Evolutionary conservation across 352 stramenopile genomes (phyloP).

Genomic region (Phytophthora colocasiae): DNA sequence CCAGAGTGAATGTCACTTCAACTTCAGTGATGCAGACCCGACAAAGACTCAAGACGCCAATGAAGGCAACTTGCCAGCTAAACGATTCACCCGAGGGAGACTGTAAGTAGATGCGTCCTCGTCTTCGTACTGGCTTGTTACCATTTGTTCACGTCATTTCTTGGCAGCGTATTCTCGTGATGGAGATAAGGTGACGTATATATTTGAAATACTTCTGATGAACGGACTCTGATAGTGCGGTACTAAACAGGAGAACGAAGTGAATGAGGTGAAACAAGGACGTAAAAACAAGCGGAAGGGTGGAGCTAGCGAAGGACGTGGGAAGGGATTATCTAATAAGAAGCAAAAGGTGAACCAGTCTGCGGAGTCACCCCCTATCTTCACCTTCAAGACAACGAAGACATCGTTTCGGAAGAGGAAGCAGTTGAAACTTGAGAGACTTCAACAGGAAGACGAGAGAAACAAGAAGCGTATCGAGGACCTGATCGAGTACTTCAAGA

Average conservation of each 20-base stretch:
- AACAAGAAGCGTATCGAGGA: slow-evolving; percentile 63
- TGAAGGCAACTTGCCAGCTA: slow-evolving; percentile 42
- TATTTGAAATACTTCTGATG: neutral
- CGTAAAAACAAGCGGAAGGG: slow-evolving; percentile 25
- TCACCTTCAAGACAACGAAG: slow-evolving; percentile 55
- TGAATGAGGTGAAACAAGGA: slow-evolving; percentile 22
- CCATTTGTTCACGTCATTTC: slow-evolving; percentile 1
- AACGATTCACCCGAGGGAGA: slow-evolving; percentile 41
- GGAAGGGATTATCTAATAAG: slow-evolving; percentile 18
- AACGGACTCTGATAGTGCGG: slow-evolving; percentile 1
- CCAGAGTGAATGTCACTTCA: slow-evolving; percentile 50
- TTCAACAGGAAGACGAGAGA: slow-evolving; percentile 43
- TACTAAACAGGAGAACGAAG: slow-evolving; percentile 39
- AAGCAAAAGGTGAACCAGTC: slow-evolving; percentile 16
- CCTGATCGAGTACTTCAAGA: slow-evolving; percentile 68
- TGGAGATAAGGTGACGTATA: slow-evolving; percentile 24
- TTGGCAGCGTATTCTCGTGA: slow-evolving; percentile 29
- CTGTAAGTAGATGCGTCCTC: slow-evolving; percentile 10
- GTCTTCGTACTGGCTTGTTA: neutral
- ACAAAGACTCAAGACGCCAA: slow-evolving; percentile 6
- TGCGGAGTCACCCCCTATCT: slow-evolving; percentile 57
- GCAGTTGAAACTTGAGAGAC: slow-evolving; percentile 42
- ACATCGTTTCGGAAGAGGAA: slow-evolving; percentile 59
- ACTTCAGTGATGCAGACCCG: slow-evolving; percentile 42
- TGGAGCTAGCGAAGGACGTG: neutral